These are phyloP conservation scores for Thelonectria discophora DNA, from an alignment of 2,329 filamentous ascomycete genomes.

Conservation along the genomic window DNA sequence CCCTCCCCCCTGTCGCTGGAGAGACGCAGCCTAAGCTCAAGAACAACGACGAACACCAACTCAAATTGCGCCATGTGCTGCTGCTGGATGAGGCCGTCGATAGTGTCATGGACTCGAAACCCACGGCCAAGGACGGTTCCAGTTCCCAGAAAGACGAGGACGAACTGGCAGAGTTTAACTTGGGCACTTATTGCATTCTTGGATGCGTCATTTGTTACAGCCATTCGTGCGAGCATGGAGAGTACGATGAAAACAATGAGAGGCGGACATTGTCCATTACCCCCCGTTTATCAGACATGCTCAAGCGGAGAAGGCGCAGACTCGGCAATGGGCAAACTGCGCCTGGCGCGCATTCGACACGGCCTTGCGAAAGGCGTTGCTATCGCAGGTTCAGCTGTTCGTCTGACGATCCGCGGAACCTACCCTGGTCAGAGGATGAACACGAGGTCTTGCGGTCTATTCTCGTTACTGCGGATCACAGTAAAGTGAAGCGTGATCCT, in stretches of 20 bases:
- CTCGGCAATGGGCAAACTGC: constrained; percentile 8
- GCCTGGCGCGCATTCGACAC: constrained; percentile 30
- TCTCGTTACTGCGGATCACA: constrained; percentile 53
- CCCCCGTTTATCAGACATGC: constrained; percentile 46
- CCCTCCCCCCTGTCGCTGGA: constrained; percentile 33
- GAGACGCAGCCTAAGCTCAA: constrained; percentile 9
- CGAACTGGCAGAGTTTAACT: constrained; percentile 55
- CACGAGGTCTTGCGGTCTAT: constrained; percentile 58
- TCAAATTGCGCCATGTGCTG: constrained; percentile 62
- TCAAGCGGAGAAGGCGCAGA: constrained; percentile 41
- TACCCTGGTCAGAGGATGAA: constrained; percentile 60
- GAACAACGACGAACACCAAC: constrained; percentile 44
- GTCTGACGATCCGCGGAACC: constrained; percentile 14
- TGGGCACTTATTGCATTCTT: constrained; percentile 64
- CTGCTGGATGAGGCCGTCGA: constrained; percentile 64
- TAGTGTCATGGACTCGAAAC: constrained; percentile 62
- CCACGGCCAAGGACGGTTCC: constrained; percentile 57
- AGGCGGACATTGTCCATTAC: constrained; percentile 63
- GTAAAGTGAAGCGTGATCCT: constrained; percentile 51
- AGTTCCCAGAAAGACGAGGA: constrained; percentile 48
- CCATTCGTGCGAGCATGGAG: constrained; percentile 69
- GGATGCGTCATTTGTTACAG: constrained; percentile 68
- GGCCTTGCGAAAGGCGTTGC: constrained; percentile 54
- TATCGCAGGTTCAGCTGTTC: constrained; percentile 45
- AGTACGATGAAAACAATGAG: constrained; percentile 63